phyloP scores from a whole-genome alignment of 805 yeast species.

The Ogataea corticis region DNA sequence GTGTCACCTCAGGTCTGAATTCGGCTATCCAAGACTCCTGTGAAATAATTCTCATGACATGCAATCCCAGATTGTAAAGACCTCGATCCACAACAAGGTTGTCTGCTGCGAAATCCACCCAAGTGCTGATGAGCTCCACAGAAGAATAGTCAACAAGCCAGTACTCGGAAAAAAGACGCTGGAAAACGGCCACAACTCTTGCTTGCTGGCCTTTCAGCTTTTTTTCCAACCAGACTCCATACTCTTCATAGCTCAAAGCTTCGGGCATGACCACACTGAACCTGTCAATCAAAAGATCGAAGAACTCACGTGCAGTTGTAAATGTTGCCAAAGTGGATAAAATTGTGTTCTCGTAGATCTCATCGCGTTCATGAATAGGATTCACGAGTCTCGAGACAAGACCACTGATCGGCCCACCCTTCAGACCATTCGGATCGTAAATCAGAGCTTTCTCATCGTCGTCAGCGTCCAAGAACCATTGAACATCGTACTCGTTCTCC shows the following conservation, averaged over 20 bases:
- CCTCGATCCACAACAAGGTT: constrained; percentile 14
- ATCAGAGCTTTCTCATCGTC: constrained; percentile 48
- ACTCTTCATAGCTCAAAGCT: constrained; percentile 81
- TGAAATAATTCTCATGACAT: constrained; percentile 21
- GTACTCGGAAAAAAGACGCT: constrained; percentile 61
- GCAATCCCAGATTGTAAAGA: constrained; percentile 22
- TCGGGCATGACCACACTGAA: constrained; percentile 81
- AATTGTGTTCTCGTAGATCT: constrained; percentile 66
- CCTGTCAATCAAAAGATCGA: constrained; percentile 58
- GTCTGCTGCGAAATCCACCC: constrained; percentile 27
- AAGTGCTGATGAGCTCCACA: constrained; percentile 36
- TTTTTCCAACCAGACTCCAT: constrained; percentile 70
- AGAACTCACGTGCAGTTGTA: constrained; percentile 62
- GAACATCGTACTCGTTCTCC: constrained; percentile 44
- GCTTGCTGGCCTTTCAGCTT: constrained; percentile 68
- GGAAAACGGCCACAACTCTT: constrained; percentile 67
- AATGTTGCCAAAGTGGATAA: constrained; percentile 76
- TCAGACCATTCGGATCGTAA: constrained; percentile 71
- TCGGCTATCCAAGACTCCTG: constrained; percentile 29
- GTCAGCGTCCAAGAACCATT: constrained; percentile 75
- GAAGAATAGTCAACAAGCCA: constrained; percentile 68
- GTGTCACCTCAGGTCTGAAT: constrained; percentile 23
- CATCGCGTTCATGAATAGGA: constrained; percentile 59
- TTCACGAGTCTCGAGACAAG: constrained; percentile 78
- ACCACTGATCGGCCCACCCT: constrained; percentile 83